A percentile compares a stretch with the other conserved stretches of the same genome.
Conservation (phyloP, 495 filamentous ascomycete species). For the Penicilliopsis zonata region DNA sequence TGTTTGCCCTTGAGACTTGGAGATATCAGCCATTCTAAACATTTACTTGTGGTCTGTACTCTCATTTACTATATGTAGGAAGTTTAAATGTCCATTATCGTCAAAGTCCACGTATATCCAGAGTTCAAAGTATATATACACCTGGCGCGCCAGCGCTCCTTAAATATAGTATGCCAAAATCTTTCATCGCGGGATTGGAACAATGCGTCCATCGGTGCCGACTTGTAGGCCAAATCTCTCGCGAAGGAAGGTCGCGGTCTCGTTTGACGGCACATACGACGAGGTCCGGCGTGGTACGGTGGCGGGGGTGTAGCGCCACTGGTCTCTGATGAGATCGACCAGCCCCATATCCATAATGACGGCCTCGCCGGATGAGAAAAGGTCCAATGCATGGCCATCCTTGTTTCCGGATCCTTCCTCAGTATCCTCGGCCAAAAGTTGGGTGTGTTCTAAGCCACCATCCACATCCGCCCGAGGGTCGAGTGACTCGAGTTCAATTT, state of each 20-base stretch:
- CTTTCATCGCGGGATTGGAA: conserved; percentile 17
- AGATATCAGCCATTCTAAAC: too few species aligned
- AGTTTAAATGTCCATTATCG: too few species aligned
- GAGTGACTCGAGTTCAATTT: conserved; percentile 10
- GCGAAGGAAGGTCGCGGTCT: conserved; percentile 32
- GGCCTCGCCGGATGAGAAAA: conserved; percentile 54
- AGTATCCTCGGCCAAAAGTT: conserved; percentile 30
- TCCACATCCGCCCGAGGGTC: conserved; percentile 17
- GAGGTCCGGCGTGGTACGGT: conserved; percentile 11
- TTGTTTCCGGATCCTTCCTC: conserved; percentile 18
- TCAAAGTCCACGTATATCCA: too few species aligned
- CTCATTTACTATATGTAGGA: too few species aligned
- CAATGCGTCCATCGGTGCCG: conserved; percentile 25
- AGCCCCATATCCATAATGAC: conserved; percentile 59
- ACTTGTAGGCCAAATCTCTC: conserved; percentile 31
- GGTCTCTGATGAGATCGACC: conserved; percentile 50
- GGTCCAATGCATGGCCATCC: conserved; percentile 39
- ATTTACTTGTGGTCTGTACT: too few species aligned
- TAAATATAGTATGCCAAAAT: too few species aligned
- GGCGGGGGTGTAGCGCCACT: conserved; percentile 37
- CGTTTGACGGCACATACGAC: conserved; percentile 20
- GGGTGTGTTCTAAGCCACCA: conserved; percentile 31
- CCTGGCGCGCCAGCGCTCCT: too few species aligned
- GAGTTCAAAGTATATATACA: too few species aligned
- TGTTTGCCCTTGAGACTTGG: too few species aligned